Base-by-base conservation (phyloP, 345 rosid genomes). In the Gynandropsis gynandra region DNA sequence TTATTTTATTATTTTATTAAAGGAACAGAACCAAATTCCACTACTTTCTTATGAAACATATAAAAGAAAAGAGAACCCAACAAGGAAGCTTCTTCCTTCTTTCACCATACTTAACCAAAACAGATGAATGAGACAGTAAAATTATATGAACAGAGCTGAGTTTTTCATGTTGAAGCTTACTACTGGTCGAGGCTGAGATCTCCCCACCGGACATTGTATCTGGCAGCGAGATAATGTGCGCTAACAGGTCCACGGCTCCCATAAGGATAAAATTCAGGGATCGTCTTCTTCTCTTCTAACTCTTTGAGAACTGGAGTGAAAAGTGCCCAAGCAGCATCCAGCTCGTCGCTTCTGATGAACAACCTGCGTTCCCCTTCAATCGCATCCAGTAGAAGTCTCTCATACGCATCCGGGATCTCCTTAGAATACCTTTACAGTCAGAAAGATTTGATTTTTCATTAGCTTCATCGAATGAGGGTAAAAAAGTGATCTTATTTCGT, bases 201-300 rank as follows among this genome's bases (percentile, higher is more conserved):
- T 10, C 87, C 95, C 95, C 95, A 85, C 35, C 75, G 77, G 50
- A 85, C 89, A 4, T 81, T 80, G 73, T 85, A 72, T 67, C 73
- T 72, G 16, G 95, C 95, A 0, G 95, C 85, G 33, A 85, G 95
- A 62, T 85, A 85, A 62, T 85, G 95, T 36, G 95, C 95, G 38
- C 95, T 89, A 9, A 81, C 89, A 20, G 95, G 89, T 41, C 95
- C 95, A 18, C 95, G 82, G 63, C 89, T 85, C 20, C 95, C 87
- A 4, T 80, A 76, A 39, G 95, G 95, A 54, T 85, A 85, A 69
- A 71, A 75, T 49, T 85, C 95, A 0, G 95, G 95, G 19, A 63
- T 52, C 10, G 71, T 69, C 69, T 73, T 76, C 63, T 76, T 82
- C 72, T 71, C 82, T 63, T 85, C 89, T n/a, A 82, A 59, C 66